Conservation (phyloP, 176 grass and related monocot genomes). For the Oryza officinalis region DNA sequence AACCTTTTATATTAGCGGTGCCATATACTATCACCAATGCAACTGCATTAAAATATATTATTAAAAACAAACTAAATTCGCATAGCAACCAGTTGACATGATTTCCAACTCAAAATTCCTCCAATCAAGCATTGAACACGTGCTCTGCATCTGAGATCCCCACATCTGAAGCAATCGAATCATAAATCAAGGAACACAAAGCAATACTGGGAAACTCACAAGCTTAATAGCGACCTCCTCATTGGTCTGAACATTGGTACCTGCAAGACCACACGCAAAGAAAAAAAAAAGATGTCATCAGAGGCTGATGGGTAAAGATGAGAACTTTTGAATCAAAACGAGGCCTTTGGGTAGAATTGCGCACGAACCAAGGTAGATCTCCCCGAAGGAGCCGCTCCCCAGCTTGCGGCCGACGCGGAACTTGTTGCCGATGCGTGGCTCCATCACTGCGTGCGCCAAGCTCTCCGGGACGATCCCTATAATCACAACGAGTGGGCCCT, state of each 20-base stretch:
- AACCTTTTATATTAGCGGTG: not conserved
- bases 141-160: slow-evolving; percentile 24
- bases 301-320: not conserved
- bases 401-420: slow-evolving; percentile 78
- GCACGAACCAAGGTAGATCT: slow-evolving; percentile 68
- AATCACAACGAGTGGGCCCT: slow-evolving; percentile 10
- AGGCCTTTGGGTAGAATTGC: slow-evolving; percentile 5
- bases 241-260: slow-evolving; percentile 87
- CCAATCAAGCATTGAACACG: not conserved
- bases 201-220: slow-evolving; percentile 46
- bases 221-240: slow-evolving; percentile 96
- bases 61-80: not conserved
- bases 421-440: slow-evolving; percentile 80
- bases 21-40: not conserved
- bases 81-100: not conserved
- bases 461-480: not conserved
- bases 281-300: not conserved
- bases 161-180: not conserved
- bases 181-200: not conserved
- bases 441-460: slow-evolving; percentile 35
- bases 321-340: slow-evolving; percentile 24
- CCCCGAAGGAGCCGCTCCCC: slow-evolving; percentile 76
- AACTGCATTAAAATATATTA: not conserved
- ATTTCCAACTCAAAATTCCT: not conserved
- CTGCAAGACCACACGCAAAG: slow-evolving; percentile 31